These are phyloP conservation scores for Singerocomus rubriflavus DNA, from an alignment of 1,284 basidiomycete genomes.

Conservation along the genomic window DNA sequence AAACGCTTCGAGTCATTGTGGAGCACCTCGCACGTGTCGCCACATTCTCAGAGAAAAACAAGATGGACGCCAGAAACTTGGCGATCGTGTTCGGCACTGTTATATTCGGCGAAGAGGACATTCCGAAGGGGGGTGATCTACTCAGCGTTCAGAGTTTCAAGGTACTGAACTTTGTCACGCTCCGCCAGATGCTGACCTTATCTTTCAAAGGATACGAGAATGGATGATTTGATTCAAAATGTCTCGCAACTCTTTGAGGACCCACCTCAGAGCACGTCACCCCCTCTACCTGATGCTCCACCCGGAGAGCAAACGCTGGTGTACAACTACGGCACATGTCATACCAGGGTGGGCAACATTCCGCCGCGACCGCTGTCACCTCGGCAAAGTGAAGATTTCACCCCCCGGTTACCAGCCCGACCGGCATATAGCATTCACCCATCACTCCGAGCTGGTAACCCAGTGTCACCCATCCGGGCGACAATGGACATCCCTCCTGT, in stretches of 20 bases:
- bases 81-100: conserved; percentile 84
- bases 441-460: conserved; percentile 49
- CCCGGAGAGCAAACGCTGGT: conserved; percentile 52
- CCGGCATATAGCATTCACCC: conserved; percentile 77
- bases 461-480: conserved; percentile 39
- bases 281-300: conserved; percentile 67
- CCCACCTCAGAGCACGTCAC: conserved; percentile 39
- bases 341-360: conserved; percentile 56
- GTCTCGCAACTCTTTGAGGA: conserved; percentile 63
- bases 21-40: conserved; percentile 86
- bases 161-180: conserved; percentile 39
- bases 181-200: conserved; percentile 2
- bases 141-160: conserved; percentile 70
- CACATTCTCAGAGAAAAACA: conserved; percentile 71
- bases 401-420: conserved; percentile 62
- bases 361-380: conserved; percentile 32
- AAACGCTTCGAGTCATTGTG: conserved; percentile 82
- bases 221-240: conserved; percentile 84
- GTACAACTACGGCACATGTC: conserved; percentile 64
- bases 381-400: conserved; percentile 59
- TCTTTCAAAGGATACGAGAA: conserved; percentile 67
- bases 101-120: conserved; percentile 87
- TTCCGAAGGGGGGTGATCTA: conserved; percentile 71
- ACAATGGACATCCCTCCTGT: conserved; percentile 31
- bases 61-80: conserved; percentile 92